These are phyloP conservation scores for Tagetes erecta DNA, from an alignment of 129 eudicot genomes.

Conservation along the genomic window DNA sequence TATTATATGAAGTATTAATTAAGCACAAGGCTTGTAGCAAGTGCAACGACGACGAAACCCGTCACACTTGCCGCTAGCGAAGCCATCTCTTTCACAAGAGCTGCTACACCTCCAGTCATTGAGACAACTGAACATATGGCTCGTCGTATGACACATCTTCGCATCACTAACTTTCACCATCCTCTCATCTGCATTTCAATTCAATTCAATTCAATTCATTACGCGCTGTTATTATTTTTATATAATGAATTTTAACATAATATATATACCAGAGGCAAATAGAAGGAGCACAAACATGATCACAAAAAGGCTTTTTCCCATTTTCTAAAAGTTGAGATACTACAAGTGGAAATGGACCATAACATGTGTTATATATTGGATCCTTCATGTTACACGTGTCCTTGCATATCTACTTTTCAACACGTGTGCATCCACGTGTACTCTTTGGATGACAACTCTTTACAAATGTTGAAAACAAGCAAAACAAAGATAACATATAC, in stretches of 20 bases:
- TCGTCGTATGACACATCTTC: slow-evolving; percentile 23
- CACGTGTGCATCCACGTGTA: background rate
- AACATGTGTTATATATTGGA: background rate
- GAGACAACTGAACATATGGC: slow-evolving; percentile 11
- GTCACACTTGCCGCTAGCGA: slow-evolving; percentile 33
- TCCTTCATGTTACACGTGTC: background rate
- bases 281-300: slow-evolving; percentile 6
- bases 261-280: slow-evolving; percentile 1
- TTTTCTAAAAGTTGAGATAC: background rate
- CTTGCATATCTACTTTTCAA: background rate
- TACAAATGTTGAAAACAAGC: background rate
- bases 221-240: background rate
- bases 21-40: slow-evolving; percentile 28
- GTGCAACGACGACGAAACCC: slow-evolving; percentile 28
- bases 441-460: background rate
- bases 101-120: slow-evolving; percentile 13
- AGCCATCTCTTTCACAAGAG: slow-evolving; percentile 32
- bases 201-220: background rate
- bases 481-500: no score
- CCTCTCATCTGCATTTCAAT: slow-evolving; percentile 25
- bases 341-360: background rate
- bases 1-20: background rate
- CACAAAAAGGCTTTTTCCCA: slow-evolving; percentile 21
- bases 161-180: slow-evolving; percentile 32
- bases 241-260: no score